Conservation (phyloP, 129 eudicot species). For the Centrapalus pauciflorus region DNA sequence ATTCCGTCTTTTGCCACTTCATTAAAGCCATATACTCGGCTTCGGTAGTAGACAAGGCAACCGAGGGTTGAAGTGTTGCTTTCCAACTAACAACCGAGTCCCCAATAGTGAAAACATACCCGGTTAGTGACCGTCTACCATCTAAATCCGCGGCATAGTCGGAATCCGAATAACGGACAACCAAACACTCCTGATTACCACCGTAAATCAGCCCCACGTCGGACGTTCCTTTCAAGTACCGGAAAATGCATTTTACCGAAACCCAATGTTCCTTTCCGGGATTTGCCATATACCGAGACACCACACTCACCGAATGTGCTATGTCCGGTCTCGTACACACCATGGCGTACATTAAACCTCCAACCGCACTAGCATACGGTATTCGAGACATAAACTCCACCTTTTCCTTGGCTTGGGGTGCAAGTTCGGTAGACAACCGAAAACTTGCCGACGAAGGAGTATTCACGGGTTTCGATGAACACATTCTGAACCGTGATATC, state of each 20-base stretch:
- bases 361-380: neutral
- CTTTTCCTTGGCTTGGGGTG: neutral
- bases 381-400: neutral
- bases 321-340: neutral
- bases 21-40: neutral
- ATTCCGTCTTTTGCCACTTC: neutral
- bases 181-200: neutral
- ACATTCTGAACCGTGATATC: neutral
- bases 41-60: neutral
- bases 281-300: neutral
- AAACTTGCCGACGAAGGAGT: neutral
- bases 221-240: neutral
- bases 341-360: neutral
- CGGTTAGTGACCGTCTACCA: neutral
- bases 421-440: neutral
- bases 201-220: constrained; percentile 4
- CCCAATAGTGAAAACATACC: neutral
- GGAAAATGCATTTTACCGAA: neutral
- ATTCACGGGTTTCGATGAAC: neutral
- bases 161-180: neutral
- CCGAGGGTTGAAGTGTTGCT: neutral
- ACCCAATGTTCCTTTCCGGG: neutral
- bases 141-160: neutral
- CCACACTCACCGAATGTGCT: neutral
- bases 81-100: neutral